Evolutionary conservation across 768 basidiomycete species (phyloP).

Genomic region (Boletus tomentosulus): DNA sequence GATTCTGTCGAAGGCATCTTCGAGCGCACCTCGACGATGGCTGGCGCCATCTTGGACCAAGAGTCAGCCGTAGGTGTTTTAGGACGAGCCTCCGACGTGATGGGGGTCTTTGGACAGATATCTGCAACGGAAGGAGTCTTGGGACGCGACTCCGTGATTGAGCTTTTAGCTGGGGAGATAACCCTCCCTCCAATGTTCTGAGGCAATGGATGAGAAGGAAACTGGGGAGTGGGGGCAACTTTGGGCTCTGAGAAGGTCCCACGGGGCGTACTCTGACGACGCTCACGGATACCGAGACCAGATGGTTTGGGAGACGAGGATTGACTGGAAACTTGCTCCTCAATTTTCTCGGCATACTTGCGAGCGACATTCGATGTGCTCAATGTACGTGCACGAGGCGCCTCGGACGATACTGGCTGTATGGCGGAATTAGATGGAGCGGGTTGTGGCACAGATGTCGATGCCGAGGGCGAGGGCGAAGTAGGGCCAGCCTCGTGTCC

Average conservation of each 20-base stretch:
- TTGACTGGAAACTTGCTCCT: conserved; percentile 34
- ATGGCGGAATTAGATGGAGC: background rate
- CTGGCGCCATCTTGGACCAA: conserved; percentile 9
- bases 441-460: conserved; percentile 3
- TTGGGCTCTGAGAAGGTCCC: conserved; percentile 16
- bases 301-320: conserved; percentile 25
- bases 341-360: conserved; percentile 35
- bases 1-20: conserved; percentile 17
- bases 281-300: conserved; percentile 37
- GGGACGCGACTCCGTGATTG: conserved; percentile 16
- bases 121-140: conserved; percentile 20
- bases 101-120: conserved; percentile 18
- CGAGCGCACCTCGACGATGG: conserved; percentile 11
- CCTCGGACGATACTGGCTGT: conserved; percentile 14
- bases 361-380: conserved; percentile 36
- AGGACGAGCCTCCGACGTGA: conserved; percentile 14
- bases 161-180: conserved; percentile 11
- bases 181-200: conserved; percentile 17
- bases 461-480: conserved; percentile 5
- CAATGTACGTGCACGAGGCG: conserved; percentile 25
- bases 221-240: conserved; percentile 8
- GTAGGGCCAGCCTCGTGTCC: conserved; percentile 11
- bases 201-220: conserved; percentile 15
- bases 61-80: conserved; percentile 20
- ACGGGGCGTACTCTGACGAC: conserved; percentile 49